Conservation (phyloP, 805 yeast species). For the Saturnispora galanensis region DNA sequence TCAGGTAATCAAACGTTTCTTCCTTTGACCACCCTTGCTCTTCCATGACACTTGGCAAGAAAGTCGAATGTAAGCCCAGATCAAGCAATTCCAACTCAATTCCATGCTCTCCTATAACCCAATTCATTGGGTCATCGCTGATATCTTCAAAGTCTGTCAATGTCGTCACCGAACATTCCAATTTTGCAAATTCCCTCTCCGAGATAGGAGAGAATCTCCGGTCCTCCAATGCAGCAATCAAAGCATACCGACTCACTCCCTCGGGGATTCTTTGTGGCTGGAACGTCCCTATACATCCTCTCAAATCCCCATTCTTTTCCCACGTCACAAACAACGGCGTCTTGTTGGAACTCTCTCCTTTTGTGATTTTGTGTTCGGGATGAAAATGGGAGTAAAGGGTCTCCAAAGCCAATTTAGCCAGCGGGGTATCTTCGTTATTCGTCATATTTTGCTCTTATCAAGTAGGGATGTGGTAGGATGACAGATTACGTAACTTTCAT, state of each 20-base stretch:
- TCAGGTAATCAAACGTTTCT: constrained; percentile 61
- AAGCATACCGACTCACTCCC: constrained; percentile 56
- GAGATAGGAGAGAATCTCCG: constrained; percentile 62
- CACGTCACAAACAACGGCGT: constrained; percentile 82
- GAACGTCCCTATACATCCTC: constrained; percentile 96
- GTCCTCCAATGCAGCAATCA: constrained; percentile 70
- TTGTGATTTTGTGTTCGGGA: background rate
- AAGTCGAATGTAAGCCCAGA: constrained; percentile 51
- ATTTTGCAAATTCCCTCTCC: constrained; percentile 39
- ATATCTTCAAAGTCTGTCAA: constrained; percentile 48
- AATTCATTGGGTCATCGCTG: constrained; percentile 42
- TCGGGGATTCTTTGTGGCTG: constrained; percentile 37
- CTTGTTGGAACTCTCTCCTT: background rate
- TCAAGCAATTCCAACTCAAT: constrained; percentile 24
- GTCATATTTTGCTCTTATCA: no score
- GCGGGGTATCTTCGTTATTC: no score
- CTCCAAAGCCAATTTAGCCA: constrained; percentile 6
- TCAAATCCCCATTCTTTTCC: constrained; percentile 35
- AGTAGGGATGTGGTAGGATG: no score
- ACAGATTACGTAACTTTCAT: no score
- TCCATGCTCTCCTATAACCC: constrained; percentile 83
- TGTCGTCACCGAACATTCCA: constrained; percentile 56
- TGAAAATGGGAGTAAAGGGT: constrained; percentile 1
- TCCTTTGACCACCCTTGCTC: constrained; percentile 77
- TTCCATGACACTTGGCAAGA: constrained; percentile 79